Conservation (phyloP, 208 protist species). For the Herpetomonas muscarum region DNA sequence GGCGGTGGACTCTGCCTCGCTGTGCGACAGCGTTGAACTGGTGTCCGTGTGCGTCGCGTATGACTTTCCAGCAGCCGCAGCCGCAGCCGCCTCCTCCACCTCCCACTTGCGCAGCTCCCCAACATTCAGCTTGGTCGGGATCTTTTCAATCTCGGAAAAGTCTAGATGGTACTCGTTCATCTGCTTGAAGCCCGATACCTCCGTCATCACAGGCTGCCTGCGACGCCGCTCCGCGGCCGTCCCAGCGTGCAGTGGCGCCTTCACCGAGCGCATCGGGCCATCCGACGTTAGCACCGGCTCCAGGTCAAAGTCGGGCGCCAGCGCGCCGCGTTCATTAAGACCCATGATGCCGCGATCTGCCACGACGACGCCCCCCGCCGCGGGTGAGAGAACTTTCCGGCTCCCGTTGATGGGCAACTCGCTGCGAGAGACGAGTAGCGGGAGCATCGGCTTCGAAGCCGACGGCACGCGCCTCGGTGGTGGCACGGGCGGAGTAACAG, state of each 20-base stretch:
- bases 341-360: slow-evolving; percentile 22
- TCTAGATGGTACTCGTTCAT: slow-evolving; percentile 73
- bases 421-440: too few species aligned
- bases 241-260: slow-evolving; percentile 28
- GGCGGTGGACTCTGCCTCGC: neutral
- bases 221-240: slow-evolving; percentile 7
- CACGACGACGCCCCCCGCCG: neutral
- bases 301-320: slow-evolving; percentile 47
- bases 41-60: neutral
- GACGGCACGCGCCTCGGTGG: neutral
- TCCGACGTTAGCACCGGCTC: slow-evolving; percentile 57
- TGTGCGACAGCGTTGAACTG: neutral
- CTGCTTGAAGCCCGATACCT: slow-evolving; percentile 44
- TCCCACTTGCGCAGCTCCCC: slow-evolving; percentile 75
- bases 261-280: slow-evolving; percentile 44
- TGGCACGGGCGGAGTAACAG: slow-evolving; percentile 5
- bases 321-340: slow-evolving; percentile 38
- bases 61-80: neutral
- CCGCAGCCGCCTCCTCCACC: slow-evolving; percentile 24
- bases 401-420: too few species aligned
- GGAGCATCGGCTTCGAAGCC: slow-evolving; percentile 3
- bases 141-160: slow-evolving; percentile 57
- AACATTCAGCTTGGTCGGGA: slow-evolving; percentile 72
- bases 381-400: slow-evolving; percentile 5
- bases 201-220: slow-evolving; percentile 51